A percentile compares a stretch with the other conserved stretches of the same genome.
Evolutionary conservation across 345 rosid genomes (phyloP).

Genomic region (Lenwebbia sp.): DNA sequence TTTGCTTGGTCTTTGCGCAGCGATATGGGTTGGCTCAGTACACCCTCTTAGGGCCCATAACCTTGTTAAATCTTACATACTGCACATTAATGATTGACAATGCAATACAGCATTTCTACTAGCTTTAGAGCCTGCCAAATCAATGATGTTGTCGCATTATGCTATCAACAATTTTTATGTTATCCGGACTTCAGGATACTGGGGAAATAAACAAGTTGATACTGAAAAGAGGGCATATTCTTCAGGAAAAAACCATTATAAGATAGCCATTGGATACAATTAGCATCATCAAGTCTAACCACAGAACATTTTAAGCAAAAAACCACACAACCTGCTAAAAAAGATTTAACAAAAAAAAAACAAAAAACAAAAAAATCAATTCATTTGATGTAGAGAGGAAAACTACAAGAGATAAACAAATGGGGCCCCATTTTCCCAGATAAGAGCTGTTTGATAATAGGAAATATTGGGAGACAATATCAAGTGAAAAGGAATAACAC

Average conservation of each 20-base stretch:
- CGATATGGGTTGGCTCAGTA: background rate
- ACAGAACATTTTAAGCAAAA: background rate
- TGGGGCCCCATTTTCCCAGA: background rate
- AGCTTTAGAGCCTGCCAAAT: background rate
- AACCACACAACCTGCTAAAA: background rate
- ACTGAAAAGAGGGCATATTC: background rate
- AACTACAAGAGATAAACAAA: background rate
- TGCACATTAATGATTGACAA: background rate
- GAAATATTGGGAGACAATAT: background rate
- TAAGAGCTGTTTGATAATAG: background rate
- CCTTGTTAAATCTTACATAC: background rate
- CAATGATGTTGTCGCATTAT: background rate
- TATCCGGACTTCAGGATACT: background rate
- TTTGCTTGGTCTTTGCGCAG: background rate
- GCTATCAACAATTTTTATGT: background rate
- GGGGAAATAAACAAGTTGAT: background rate
- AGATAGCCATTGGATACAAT: background rate
- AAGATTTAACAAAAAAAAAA: background rate
- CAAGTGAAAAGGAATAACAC: background rate
- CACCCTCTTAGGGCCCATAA: background rate
- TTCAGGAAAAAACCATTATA: background rate
- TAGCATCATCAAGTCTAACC: background rate
- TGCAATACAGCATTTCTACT: background rate
- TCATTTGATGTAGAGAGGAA: background rate
- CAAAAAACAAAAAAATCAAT: background rate